Base-by-base conservation (phyloP, 2,329 filamentous ascomycete genomes). In the Colletotrichum musae region DNA sequence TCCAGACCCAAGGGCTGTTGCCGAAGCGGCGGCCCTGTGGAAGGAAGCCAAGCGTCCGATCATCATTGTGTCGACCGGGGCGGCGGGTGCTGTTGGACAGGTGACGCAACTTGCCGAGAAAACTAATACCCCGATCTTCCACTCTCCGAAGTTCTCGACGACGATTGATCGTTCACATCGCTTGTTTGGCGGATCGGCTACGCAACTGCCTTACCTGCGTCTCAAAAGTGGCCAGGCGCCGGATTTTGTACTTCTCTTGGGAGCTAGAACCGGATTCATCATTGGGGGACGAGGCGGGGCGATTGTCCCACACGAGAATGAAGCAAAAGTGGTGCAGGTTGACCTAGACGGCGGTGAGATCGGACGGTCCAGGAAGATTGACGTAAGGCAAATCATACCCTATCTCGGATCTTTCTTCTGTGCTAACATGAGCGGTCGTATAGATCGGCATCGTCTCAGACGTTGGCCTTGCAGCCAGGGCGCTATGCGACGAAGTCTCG, bases 81-180 rank as follows among this genome's bases (percentile, higher is more conserved):
- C 62, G n/a, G 47, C 56, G 16, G 21, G 56, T 15, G 56, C 62
- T 1, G n/a, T 13, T 5, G 36, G 45, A 10, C 39, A 60, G 4
- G 47, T 65, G 6, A 24, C 36, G 21, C 45, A 51, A 5, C 56
- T 65, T 32, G 62, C 62, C 1, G 62, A 65, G 48, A 7, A 47
- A 36, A 60, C 62, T 0, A 47, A 53, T 24, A 60, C 62, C n/a
- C 62, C 62, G 10, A 21, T 65, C 1, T 65, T 65, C 18, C 62
- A 65, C 24, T 65, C 62, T 1, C 47, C 62, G 15, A 65, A 65
- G 26, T 65, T 59, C 15, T 65, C 62, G 13, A 65, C 62, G 3
- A 36, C 36, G 2, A 60, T 65, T 24, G 13, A 32, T 5, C 48
- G 32, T 36, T 36, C 47, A 7, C 47, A 65, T 24, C 18, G 26